A percentile compares a stretch with the other conserved stretches of the same genome.
phyloP scores from a whole-genome alignment of 768 basidiomycete genomes.

The Rhodotorula sphaerocarpa region DNA sequence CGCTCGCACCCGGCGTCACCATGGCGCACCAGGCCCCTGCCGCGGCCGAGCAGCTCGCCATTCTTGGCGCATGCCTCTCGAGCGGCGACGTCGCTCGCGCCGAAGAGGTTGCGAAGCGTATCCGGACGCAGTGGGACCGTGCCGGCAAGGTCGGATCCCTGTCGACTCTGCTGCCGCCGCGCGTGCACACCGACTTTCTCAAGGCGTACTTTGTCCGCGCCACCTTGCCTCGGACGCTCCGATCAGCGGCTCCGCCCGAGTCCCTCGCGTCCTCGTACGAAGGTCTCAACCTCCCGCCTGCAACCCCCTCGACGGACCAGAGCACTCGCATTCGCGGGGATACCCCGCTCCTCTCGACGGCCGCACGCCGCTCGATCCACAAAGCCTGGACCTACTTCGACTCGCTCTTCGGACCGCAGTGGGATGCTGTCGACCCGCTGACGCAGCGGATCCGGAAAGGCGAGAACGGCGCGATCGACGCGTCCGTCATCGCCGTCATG shows the following conservation, averaged over 20 bases:
- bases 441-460: conserved; percentile 50
- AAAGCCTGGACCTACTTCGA: conserved; percentile 48
- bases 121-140: conserved; percentile 46
- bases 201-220: conserved; percentile 34
- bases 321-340: neutral
- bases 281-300: conserved; percentile 36
- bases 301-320: neutral
- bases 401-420: conserved; percentile 54
- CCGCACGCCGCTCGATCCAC: conserved; percentile 3
- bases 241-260: neutral
- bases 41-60: conserved; percentile 62
- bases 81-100: conserved; percentile 72
- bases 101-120: conserved; percentile 58
- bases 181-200: conserved; percentile 37
- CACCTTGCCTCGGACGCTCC: conserved; percentile 8
- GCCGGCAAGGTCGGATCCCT: conserved; percentile 6
- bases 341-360: neutral
- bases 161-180: conserved; percentile 26
- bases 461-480: conserved; percentile 47
- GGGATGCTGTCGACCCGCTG: conserved; percentile 58
- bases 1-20: conserved; percentile 10
- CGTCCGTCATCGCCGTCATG: conserved; percentile 62
- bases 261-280: neutral
- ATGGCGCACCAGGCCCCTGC: conserved; percentile 43
- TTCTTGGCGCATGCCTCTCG: conserved; percentile 76